Conservation (phyloP, 305 asterid species). For the Andrographis paniculata region DNA sequence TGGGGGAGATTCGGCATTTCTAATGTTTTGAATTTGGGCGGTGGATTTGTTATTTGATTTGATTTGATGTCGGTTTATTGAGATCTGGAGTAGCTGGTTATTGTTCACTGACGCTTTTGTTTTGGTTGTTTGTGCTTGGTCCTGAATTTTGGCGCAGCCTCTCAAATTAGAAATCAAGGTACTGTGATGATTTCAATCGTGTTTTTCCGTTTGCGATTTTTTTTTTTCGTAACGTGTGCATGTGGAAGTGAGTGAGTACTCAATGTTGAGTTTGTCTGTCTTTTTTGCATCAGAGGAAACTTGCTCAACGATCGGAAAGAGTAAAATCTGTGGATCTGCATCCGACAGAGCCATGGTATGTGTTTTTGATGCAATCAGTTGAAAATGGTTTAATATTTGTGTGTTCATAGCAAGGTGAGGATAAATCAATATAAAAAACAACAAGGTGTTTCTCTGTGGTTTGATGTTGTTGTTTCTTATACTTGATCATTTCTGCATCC, state of each 20-base stretch:
- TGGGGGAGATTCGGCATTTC: constrained; percentile 22
- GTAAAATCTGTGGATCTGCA: constrained; percentile 96
- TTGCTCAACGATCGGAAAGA: constrained; percentile 91
- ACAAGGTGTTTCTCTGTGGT: too few species aligned
- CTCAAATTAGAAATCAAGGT: constrained; percentile 93
- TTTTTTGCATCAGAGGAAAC: constrained; percentile 64
- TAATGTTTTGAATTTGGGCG: constrained; percentile 16
- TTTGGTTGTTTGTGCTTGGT: constrained; percentile 11
- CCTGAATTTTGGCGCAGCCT: constrained; percentile 47
- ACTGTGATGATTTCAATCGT: constrained; percentile 17
- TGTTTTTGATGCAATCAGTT: constrained; percentile 8
- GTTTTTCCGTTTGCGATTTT: constrained; percentile 10
- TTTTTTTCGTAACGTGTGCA: constrained; percentile 2
- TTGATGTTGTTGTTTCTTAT: constrained; percentile 5
- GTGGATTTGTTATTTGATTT: constrained; percentile 21
- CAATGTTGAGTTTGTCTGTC: constrained; percentile 16
- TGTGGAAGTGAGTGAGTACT: constrained; percentile 12
- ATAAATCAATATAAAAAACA: too few species aligned
- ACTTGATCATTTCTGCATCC: constrained; percentile 2
- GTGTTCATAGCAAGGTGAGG: too few species aligned
- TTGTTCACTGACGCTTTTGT: constrained; percentile 31
- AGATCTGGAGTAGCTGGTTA: constrained; percentile 37
- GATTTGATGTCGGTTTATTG: constrained; percentile 19
- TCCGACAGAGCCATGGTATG: constrained; percentile 96
- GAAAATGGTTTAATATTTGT: constrained; percentile 1